phyloP scores from a whole-genome alignment of 176 grass and related monocot genomes.

The Rhynchospora tenuis region DNA sequence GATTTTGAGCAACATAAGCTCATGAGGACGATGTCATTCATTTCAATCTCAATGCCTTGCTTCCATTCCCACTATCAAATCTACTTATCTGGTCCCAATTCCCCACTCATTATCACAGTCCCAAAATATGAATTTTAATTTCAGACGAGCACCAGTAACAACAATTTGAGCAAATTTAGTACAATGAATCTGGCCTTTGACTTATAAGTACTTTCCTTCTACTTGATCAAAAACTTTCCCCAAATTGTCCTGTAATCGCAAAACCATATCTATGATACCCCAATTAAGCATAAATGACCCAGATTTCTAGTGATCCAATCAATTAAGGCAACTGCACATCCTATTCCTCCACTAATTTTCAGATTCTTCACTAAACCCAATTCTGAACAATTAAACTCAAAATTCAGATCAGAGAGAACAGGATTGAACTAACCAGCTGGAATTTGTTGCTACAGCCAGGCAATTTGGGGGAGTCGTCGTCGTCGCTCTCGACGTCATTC shows the following conservation, averaged over 20 bases:
- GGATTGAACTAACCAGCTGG: constrained; percentile 56
- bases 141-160: neutral
- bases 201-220: neutral
- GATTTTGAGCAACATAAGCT: neutral
- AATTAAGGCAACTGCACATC: neutral
- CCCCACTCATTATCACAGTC: neutral
- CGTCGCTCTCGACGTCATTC: constrained; percentile 66
- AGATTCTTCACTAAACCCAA: constrained; percentile 7
- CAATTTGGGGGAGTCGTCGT: constrained; percentile 40
- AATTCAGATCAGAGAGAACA: constrained; percentile 2
- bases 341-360: neutral
- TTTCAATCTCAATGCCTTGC: neutral
- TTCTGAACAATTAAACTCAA: neutral
- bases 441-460: constrained; percentile 88
- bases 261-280: constrained; percentile 5
- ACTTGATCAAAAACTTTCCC: neutral
- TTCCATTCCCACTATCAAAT: neutral
- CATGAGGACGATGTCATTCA: constrained; percentile 8
- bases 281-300: neutral
- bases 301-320: neutral
- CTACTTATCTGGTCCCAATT: neutral
- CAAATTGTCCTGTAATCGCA: neutral
- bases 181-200: neutral
- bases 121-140: neutral
- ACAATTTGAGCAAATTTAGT: neutral